A percentile compares a stretch with the other conserved stretches of the same genome.
phyloP scores from a whole-genome alignment of 73 alveolate genomes.

The Loxodes magnus region DNA sequence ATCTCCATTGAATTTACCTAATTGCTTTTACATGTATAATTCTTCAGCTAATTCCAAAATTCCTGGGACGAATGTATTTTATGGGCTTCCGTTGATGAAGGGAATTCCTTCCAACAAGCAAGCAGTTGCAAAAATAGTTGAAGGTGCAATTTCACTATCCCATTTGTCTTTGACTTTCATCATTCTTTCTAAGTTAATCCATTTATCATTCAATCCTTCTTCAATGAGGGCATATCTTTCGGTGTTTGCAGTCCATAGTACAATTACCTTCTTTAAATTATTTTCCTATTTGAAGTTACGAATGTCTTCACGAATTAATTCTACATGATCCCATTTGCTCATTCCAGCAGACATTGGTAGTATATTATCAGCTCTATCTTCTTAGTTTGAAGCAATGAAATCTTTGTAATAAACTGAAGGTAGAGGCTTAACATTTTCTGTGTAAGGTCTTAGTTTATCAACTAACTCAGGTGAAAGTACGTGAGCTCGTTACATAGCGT shows the following conservation, averaged over 20 bases:
- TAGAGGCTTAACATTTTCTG: constrained; percentile 50
- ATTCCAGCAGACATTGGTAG: constrained; percentile 76
- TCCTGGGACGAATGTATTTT: constrained; percentile 75
- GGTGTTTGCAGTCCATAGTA: constrained; percentile 86
- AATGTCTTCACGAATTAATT: constrained; percentile 55
- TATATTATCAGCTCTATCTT: constrained; percentile 84
- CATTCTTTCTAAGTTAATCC: constrained; percentile 61
- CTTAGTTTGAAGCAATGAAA: constrained; percentile 90
- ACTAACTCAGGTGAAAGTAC: constrained; percentile 50
- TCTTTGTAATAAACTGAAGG: constrained; percentile 72
- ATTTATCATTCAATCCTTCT: constrained; percentile 59
- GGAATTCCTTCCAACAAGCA: constrained; percentile 74
- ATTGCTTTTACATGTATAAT: no score
- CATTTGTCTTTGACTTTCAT: constrained; percentile 27
- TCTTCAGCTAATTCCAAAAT: constrained; percentile 54
- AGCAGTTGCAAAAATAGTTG: constrained; percentile 39
- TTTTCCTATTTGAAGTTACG: constrained; percentile 59
- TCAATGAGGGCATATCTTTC: constrained; percentile 61
- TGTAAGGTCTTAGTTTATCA: constrained; percentile 25
- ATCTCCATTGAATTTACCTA: no score
- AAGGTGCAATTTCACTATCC: constrained; percentile 38
- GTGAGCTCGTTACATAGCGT: constrained; percentile 80
- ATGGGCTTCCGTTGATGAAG: constrained; percentile 77
- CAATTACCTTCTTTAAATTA: constrained; percentile 61
- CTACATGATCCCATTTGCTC: constrained; percentile 55